Conservation (phyloP, 495 filamentous ascomycete genomes). For the Penicillium canariense region DNA sequence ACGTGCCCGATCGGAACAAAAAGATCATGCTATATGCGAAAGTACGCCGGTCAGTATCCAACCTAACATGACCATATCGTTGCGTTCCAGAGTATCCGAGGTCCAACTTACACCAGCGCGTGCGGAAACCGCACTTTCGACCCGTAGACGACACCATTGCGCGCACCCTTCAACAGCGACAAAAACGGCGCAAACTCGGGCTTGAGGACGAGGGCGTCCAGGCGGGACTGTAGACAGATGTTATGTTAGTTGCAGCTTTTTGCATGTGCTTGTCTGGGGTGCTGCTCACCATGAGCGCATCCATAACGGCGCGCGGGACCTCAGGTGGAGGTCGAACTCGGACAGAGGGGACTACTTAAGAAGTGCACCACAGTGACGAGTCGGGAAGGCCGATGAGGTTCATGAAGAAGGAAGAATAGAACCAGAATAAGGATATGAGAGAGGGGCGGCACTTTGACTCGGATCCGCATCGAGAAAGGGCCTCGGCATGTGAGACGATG, state of each 20-base stretch:
- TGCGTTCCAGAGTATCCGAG: constrained; percentile 1
- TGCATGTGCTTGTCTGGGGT: constrained; percentile 9
- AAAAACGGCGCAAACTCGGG: constrained; percentile 80
- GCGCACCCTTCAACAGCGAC: constrained; percentile 80
- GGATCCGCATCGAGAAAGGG: constrained; percentile 30
- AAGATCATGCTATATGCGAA: constrained; percentile 71
- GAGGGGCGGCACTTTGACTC: constrained; percentile 30
- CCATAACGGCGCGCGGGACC: constrained; percentile 39
- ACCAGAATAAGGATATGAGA: constrained; percentile 7
- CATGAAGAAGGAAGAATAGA: constrained; percentile 5
- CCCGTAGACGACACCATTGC: constrained; percentile 96
- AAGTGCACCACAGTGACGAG: constrained; percentile 13
- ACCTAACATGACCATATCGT: neutral
- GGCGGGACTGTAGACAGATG: constrained; percentile 25
- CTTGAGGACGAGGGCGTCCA: constrained; percentile 74
- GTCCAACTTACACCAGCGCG: constrained; percentile 75
- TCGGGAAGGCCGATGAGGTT: neutral
- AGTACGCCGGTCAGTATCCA: constrained; percentile 7
- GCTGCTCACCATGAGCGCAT: constrained; percentile 38
- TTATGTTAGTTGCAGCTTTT: constrained; percentile 2
- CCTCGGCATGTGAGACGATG: constrained; percentile 46
- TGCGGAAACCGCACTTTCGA: constrained; percentile 98
- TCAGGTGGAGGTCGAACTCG: constrained; percentile 31
- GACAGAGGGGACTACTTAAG: constrained; percentile 14
- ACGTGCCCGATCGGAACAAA: constrained; percentile 90